A percentile compares a stretch with the other conserved stretches of the same genome.
Conservation (phyloP, 768 basidiomycete genomes). For the Paxillus ammoniavirescens region DNA sequence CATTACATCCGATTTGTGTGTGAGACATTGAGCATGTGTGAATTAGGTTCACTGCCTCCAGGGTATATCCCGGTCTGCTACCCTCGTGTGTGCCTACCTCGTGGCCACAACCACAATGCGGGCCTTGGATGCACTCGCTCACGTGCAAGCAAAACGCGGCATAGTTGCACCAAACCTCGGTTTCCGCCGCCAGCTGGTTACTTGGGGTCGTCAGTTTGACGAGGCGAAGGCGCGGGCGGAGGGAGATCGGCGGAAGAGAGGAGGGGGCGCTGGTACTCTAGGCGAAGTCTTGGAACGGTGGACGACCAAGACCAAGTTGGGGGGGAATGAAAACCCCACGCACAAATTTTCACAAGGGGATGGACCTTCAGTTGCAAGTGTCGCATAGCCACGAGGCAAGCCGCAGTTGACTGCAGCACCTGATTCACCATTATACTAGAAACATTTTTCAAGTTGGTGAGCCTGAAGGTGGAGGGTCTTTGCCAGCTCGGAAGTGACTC, state of each 20-base stretch:
- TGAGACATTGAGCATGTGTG: neutral
- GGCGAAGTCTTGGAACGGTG: conserved; percentile 16
- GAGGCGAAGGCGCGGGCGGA: conserved; percentile 19
- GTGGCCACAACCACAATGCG: conserved; percentile 51
- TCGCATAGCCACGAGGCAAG: neutral
- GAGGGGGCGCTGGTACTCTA: conserved; percentile 4
- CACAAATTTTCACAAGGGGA: neutral
- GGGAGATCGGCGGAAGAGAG: conserved; percentile 12
- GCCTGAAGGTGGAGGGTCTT: too few species aligned
- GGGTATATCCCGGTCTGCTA: conserved; percentile 75
- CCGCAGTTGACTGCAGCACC: neutral
- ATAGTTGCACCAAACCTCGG: conserved; percentile 68
- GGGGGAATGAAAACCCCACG: neutral
- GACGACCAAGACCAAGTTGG: conserved; percentile 8
- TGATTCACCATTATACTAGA: too few species aligned
- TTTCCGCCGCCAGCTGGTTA: conserved; percentile 57
- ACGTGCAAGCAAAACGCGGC: conserved; percentile 53
- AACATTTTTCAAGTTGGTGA: too few species aligned
- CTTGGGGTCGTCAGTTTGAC: conserved; percentile 33
- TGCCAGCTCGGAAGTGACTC: too few species aligned
- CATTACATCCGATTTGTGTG: neutral
- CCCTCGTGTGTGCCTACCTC: conserved; percentile 73
- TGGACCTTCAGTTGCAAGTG: neutral
- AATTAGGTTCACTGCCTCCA: conserved; percentile 72
- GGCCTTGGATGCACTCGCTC: conserved; percentile 51